Evolutionary conservation across 83 land plant genomes (phyloP), one percentile per base, ranked within the genome.

Genomic region (Isoetes engelmannii): DNA sequence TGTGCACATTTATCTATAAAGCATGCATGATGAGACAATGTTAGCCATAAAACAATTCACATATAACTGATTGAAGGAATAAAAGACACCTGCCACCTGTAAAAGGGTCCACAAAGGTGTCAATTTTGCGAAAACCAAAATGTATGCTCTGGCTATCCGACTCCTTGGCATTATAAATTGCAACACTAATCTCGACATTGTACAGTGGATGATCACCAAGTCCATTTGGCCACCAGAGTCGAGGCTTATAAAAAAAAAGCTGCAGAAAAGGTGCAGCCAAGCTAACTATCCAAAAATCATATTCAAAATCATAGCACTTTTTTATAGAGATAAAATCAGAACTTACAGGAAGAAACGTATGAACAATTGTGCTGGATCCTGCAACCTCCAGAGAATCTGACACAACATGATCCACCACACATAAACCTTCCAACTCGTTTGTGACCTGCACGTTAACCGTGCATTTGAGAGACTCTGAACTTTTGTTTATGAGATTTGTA

Each of bases 221-320:
- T 57, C 96, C 96, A 83, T 93, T 93, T 68, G 96, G 96, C 98
- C 98, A 93, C 98, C 98, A 93, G 62, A 93, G 69, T 44, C 79
- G 77, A 48, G 98, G 98, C 67, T 82, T 87, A 70, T 90, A 84
- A 76, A 93, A 93, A 65, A 82, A 83, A 13, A 87, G 84, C 98
- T 92, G 86, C 47, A 63, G 42, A 1, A 68, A 42, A 54, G 37
- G 37, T 28, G 2, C 1, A 28, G 37, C 37, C 37, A 28, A 28
- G 37, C 37, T 28, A 28, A 28, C 37, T 28, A 28, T 28, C 2
- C 37, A 28, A 28, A 28, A 28, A 28, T 28, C 37, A 28, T 28
- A 51, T 12, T 51, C 55, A 51, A 51, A 51, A 12, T 12, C 17
- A 51, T 50, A 50, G 13, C 53, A 8, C n/a, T n/a, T n/a, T n/a